Percentiles rank a stretch among this genome's conserved stretches.
phyloP scores from a whole-genome alignment of 257 asterid species.

The Rehmannia glutinosa region DNA sequence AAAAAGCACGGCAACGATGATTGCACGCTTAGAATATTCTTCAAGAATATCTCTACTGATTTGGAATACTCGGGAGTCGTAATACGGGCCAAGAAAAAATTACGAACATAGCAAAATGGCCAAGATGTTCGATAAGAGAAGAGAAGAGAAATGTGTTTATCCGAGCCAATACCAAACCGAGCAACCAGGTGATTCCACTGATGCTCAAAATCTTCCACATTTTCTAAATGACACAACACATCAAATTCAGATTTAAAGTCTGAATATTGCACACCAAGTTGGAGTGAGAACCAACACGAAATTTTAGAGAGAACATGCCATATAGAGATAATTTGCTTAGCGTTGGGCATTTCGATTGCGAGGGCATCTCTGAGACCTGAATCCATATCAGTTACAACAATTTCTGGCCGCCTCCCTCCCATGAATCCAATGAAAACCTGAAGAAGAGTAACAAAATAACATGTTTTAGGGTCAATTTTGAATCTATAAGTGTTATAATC shows the following conservation, averaged over 20 bases:
- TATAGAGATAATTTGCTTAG: slow-evolving; percentile 47
- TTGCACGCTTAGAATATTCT: slow-evolving; percentile 36
- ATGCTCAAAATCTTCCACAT: slow-evolving; percentile 61
- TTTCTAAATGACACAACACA: slow-evolving; percentile 49
- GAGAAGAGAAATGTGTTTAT: slow-evolving; percentile 62
- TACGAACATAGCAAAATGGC: slow-evolving; percentile 49
- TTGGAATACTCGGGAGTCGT: slow-evolving; percentile 49
- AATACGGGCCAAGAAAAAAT: slow-evolving; percentile 54
- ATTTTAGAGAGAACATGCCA: slow-evolving; percentile 50
- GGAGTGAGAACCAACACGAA: slow-evolving; percentile 61
- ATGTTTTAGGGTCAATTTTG: slow-evolving; percentile 4
- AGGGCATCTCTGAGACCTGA: slow-evolving; percentile 56
- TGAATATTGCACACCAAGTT: slow-evolving; percentile 46
- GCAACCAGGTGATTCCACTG: slow-evolving; percentile 59
- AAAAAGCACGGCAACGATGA: slow-evolving; percentile 45
- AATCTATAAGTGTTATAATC: too few species aligned
- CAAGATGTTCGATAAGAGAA: slow-evolving; percentile 51
- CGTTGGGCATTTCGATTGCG: slow-evolving; percentile 51
- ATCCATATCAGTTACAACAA: slow-evolving; percentile 58
- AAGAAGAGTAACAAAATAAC: slow-evolving; percentile 10
- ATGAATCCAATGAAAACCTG: slow-evolving; percentile 61
- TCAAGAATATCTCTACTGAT: slow-evolving; percentile 39
- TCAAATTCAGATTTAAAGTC: slow-evolving; percentile 61
- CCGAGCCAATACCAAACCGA: slow-evolving; percentile 60
- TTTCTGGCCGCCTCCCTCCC: slow-evolving; percentile 57